A percentile compares a stretch with the other conserved stretches of the same genome.
phyloP scores from a whole-genome alignment of 345 rosid species.

The Euphorbia lathyris region DNA sequence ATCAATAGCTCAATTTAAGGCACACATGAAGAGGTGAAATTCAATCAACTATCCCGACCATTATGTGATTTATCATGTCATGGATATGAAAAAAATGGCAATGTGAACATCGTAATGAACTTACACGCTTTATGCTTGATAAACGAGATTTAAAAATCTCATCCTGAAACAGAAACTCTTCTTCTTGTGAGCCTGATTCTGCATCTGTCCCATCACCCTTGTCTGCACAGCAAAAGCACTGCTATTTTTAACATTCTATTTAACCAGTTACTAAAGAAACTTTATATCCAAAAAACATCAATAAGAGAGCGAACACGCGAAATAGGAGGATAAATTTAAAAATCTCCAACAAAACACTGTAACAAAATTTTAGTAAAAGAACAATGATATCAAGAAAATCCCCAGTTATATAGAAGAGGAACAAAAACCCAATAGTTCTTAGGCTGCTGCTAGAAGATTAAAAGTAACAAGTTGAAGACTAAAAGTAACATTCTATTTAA shows the following conservation, averaged over 20 bases:
- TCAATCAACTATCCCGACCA: neutral
- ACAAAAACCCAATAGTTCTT: constrained; percentile 13
- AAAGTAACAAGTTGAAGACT: too few species aligned
- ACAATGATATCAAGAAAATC: too few species aligned
- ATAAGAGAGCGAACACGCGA: neutral
- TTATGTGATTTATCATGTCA: neutral
- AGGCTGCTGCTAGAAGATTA: too few species aligned
- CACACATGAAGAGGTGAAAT: neutral
- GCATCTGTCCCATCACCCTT: constrained; percentile 78
- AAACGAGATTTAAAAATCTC: constrained; percentile 96
- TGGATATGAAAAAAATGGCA: constrained; percentile 8
- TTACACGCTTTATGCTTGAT: constrained; percentile 90
- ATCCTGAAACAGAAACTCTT: constrained; percentile 79
- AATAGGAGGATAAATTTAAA: neutral
- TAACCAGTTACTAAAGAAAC: neutral
- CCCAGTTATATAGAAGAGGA: too few species aligned
- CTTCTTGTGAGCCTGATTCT: constrained; percentile 76
- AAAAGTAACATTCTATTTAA: too few species aligned
- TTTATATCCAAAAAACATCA: neutral
- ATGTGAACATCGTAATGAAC: constrained; percentile 29
- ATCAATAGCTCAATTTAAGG: constrained; percentile 11
- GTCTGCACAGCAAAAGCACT: constrained; percentile 48
- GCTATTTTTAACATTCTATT: neutral
- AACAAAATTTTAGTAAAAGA: too few species aligned
- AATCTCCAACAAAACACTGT: too few species aligned